Percentiles rank a stretch among this genome's conserved stretches.
These are phyloP conservation scores for Gloeostereum incarnatum DNA, from an alignment of 768 basidiomycete species.

Conservation along the genomic window DNA sequence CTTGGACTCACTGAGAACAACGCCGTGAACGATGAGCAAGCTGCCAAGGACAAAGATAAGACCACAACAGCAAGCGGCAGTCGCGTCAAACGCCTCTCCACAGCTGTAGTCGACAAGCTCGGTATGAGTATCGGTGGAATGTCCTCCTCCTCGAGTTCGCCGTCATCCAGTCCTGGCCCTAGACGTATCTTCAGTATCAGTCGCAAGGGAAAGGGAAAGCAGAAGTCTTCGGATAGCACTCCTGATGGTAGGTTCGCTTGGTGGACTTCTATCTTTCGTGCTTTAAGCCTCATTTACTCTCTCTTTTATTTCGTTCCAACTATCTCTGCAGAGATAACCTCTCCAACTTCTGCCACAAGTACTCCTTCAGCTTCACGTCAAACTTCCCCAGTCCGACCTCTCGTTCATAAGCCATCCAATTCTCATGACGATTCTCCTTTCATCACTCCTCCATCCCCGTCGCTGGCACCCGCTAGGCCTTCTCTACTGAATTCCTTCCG, in stretches of 20 bases:
- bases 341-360: slow-evolving; percentile 20
- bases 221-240: slow-evolving; percentile 24
- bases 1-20: too few relatives aligned
- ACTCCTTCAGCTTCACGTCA: slow-evolving; percentile 17
- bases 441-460: slow-evolving; percentile 66
- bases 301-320: slow-evolving; percentile 1
- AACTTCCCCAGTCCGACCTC: slow-evolving; percentile 14
- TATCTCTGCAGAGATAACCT: slow-evolving; percentile 12
- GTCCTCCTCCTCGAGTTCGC: slow-evolving; percentile 18
- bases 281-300: too few relatives aligned
- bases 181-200: slow-evolving; percentile 49
- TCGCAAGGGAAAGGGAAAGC: slow-evolving; percentile 40
- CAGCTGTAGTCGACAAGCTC: slow-evolving; percentile 44
- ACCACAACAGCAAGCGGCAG: slow-evolving; percentile 26
- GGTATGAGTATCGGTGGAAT: slow-evolving; percentile 46
- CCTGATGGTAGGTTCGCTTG: too few relatives aligned
- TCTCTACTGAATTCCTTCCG: slow-evolving; percentile 45
- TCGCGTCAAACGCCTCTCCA: slow-evolving; percentile 43
- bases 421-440: slow-evolving; percentile 61
- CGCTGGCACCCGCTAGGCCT: slow-evolving; percentile 31
- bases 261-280: too few relatives aligned
- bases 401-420: slow-evolving; percentile 26
- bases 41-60: too few relatives aligned
- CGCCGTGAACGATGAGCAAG: slow-evolving; percentile 23
- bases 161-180: slow-evolving; percentile 24